A percentile compares a stretch with the other conserved stretches of the same genome.
These are phyloP conservation scores for Cardamine occulta DNA, from an alignment of 345 rosid species.

Conservation along the genomic window DNA sequence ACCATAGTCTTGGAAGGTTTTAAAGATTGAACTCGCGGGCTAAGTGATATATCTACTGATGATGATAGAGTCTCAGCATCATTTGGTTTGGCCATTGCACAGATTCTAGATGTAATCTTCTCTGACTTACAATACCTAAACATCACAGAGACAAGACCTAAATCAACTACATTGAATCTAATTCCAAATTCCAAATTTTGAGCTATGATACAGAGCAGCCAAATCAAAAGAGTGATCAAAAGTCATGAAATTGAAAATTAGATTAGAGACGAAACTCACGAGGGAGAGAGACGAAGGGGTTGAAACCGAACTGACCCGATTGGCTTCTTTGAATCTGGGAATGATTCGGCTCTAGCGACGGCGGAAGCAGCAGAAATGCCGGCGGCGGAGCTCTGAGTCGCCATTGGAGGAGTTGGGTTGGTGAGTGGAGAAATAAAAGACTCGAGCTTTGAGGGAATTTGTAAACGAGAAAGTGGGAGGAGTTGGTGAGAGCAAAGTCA, in stretches of 20 bases:
- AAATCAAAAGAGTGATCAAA: not conserved
- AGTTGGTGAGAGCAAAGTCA: conserved; percentile 32
- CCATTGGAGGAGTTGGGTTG: conserved; percentile 48
- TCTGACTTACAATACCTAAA: conserved; percentile 42
- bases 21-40: conserved; percentile 82
- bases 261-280: conserved; percentile 32
- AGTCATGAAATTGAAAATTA: not conserved
- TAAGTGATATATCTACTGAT: conserved; percentile 68
- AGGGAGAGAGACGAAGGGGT: conserved; percentile 36
- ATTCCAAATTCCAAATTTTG: not conserved
- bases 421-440: conserved; percentile 19
- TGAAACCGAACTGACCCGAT: conserved; percentile 51
- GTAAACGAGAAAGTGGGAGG: conserved; percentile 31
- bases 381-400: conserved; percentile 36
- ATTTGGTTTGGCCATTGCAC: conserved; percentile 55
- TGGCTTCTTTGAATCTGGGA: conserved; percentile 27
- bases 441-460: conserved; percentile 1
- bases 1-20: conserved; percentile 96
- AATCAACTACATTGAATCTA: conserved; percentile 5
- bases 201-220: not conserved
- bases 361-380: conserved; percentile 20
- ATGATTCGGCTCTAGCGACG: conserved; percentile 2
- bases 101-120: conserved; percentile 39
- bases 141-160: conserved; percentile 33
- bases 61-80: conserved; percentile 34